phyloP scores from a whole-genome alignment of 805 yeast species.

The Cyberlindnera samutprakarnensis region DNA sequence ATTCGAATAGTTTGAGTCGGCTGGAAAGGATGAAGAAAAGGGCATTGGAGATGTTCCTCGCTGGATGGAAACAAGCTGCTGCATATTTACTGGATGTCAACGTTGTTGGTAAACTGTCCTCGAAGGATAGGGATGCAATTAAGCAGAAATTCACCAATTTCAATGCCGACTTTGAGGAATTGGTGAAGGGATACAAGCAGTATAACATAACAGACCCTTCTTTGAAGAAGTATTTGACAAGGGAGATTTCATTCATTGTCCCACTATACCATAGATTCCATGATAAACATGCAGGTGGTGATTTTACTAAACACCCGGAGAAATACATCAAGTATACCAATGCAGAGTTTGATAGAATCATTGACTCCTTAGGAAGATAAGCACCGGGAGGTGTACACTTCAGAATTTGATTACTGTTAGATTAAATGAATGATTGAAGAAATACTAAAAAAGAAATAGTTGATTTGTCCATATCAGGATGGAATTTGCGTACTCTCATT shows the following conservation, averaged over 20 bases:
- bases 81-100: slow-evolving; percentile 75
- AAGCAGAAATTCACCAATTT: slow-evolving; percentile 82
- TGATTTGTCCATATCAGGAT: too few relatives aligned
- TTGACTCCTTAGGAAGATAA: slow-evolving; percentile 24
- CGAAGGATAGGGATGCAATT: slow-evolving; percentile 73
- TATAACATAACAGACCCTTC: slow-evolving; percentile 61
- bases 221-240: slow-evolving; percentile 53
- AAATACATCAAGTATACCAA: slow-evolving; percentile 66
- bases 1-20: slow-evolving; percentile 53
- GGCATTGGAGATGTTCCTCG: slow-evolving; percentile 61
- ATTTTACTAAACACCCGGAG: slow-evolving; percentile 59
- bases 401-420: too few relatives aligned
- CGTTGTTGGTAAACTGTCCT: slow-evolving; percentile 46
- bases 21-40: slow-evolving; percentile 64
- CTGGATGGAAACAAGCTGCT: slow-evolving; percentile 77
- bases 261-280: slow-evolving; percentile 84
- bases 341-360: slow-evolving; percentile 32
- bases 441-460: too few relatives aligned
- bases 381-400: too few relatives aligned
- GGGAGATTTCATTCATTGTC: slow-evolving; percentile 67
- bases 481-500: too few relatives aligned
- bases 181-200: slow-evolving; percentile 56
- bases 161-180: slow-evolving; percentile 75
- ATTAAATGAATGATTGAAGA: too few relatives aligned
- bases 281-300: slow-evolving; percentile 65